phyloP scores from a whole-genome alignment of 257 asterid genomes.

The Ehretia macrophylla region DNA sequence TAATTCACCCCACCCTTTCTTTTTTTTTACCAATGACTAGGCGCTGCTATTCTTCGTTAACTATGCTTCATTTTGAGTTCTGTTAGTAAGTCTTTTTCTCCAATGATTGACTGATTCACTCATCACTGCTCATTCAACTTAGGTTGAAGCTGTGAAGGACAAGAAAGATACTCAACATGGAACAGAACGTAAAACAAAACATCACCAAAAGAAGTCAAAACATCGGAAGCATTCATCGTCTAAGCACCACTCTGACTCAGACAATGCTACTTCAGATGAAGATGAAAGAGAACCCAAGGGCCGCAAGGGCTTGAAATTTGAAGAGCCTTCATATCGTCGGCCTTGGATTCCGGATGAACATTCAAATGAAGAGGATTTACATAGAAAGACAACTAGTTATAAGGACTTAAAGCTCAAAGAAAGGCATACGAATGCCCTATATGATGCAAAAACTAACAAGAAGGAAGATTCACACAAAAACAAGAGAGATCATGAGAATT shows the following conservation, averaged over 20 bases:
- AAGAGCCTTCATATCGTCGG: conserved; percentile 18
- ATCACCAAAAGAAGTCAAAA: conserved; percentile 45
- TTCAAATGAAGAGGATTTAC: conserved; percentile 24
- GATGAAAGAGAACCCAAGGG: conserved; percentile 28
- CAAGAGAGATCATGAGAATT: conserved; percentile 13
- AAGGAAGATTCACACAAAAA: conserved; percentile 14
- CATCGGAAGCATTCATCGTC: conserved; percentile 41
- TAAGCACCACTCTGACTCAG: conserved; percentile 39
- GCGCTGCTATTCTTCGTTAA: too few relatives aligned
- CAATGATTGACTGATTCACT: not conserved
- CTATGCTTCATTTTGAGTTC: too few relatives aligned
- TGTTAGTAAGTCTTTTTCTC: not conserved
- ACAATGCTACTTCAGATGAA: conserved; percentile 23
- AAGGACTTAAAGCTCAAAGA: conserved; percentile 27
- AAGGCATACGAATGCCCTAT: conserved; percentile 16
- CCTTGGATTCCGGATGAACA: conserved; percentile 35
- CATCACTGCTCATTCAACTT: conserved; percentile 5
- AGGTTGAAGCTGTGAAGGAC: conserved; percentile 65
- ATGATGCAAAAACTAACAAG: conserved; percentile 10
- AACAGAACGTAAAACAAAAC: conserved; percentile 45
- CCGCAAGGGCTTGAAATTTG: conserved; percentile 30
- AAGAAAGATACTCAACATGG: conserved; percentile 24
- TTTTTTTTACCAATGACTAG: too few relatives aligned
- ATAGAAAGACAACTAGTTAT: conserved; percentile 30
- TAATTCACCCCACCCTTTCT: too few relatives aligned